Evolutionary conservation across 345 rosid species (phyloP).

Genomic region (Linum usitatissimum): DNA sequence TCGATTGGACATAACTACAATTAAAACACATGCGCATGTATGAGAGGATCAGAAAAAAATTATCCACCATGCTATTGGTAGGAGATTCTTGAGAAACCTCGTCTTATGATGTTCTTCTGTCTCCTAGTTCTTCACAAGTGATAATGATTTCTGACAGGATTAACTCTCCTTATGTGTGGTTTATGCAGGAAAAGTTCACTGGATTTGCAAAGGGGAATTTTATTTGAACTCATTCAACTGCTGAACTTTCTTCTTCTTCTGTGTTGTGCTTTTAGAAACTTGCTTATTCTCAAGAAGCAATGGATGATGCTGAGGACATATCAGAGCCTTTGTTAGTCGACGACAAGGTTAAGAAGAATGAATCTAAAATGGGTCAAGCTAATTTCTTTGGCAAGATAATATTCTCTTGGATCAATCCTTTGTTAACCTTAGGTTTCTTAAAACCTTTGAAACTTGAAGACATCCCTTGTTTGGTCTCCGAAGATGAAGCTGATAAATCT

Average conservation of each 20-base stretch:
- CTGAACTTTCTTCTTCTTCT: conserved; percentile 47
- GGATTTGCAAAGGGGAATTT: conserved; percentile 40
- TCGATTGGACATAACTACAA: too few species aligned
- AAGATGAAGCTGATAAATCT: conserved; percentile 49
- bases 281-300: conserved; percentile 10
- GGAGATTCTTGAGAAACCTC: not conserved
- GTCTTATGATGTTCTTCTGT: not conserved
- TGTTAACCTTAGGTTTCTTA: conserved; percentile 44
- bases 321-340: conserved; percentile 36
- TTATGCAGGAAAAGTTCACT: conserved; percentile 37
- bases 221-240: conserved; percentile 35
- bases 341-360: conserved; percentile 15
- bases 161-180: not conserved
- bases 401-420: conserved; percentile 61
- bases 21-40: too few species aligned
- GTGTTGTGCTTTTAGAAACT: conserved; percentile 40
- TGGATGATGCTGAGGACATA: conserved; percentile 19
- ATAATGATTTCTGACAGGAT: not conserved
- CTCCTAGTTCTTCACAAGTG: not conserved
- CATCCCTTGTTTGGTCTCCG: conserved; percentile 40
- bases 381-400: conserved; percentile 37
- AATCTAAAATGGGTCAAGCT: conserved; percentile 28
- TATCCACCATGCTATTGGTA: too few species aligned
- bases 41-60: too few species aligned
- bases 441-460: conserved; percentile 49